Evolutionary conservation across 805 yeast genomes (phyloP).

Genomic region (Tetrapisispora arboricola): DNA sequence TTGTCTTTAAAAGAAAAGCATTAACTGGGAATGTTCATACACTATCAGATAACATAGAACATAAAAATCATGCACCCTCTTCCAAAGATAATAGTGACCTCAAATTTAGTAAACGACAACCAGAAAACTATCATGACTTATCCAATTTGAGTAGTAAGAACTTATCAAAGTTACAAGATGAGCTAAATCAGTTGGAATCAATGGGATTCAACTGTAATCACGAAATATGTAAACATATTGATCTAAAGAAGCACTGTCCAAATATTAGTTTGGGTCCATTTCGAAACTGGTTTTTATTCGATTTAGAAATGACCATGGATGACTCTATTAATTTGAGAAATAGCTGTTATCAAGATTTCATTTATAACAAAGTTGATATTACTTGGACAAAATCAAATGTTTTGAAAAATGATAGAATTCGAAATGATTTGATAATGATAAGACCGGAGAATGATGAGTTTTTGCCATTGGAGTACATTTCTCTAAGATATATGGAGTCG

Average conservation of each 20-base stretch:
- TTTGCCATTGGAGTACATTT: conserved; percentile 7
- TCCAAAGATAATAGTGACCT: too few species aligned
- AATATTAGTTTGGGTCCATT: conserved; percentile 1
- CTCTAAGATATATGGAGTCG: not conserved
- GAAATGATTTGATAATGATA: not conserved
- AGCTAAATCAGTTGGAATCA: conserved; percentile 12
- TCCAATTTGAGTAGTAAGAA: conserved; percentile 10
- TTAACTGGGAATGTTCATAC: too few species aligned
- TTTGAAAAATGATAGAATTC: not conserved
- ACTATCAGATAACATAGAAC: too few species aligned
- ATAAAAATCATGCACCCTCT: too few species aligned
- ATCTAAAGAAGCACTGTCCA: conserved; percentile 3
- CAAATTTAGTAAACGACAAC: not conserved
- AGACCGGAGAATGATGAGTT: conserved; percentile 5
- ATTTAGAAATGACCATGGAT: conserved; percentile 23
- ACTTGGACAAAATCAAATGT: conserved; percentile 16
- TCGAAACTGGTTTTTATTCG: conserved; percentile 26
- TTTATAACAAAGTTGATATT: conserved; percentile 16
- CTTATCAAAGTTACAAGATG: conserved; percentile 15
- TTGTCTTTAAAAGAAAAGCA: too few species aligned
- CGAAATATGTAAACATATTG: conserved; percentile 13
- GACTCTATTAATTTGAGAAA: conserved; percentile 21
- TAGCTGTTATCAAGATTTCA: conserved; percentile 17
- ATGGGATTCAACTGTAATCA: conserved; percentile 10
- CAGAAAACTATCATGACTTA: not conserved